phyloP scores from a whole-genome alignment of 2,329 filamentous ascomycete species.

The Sclerotinia borealis region DNA sequence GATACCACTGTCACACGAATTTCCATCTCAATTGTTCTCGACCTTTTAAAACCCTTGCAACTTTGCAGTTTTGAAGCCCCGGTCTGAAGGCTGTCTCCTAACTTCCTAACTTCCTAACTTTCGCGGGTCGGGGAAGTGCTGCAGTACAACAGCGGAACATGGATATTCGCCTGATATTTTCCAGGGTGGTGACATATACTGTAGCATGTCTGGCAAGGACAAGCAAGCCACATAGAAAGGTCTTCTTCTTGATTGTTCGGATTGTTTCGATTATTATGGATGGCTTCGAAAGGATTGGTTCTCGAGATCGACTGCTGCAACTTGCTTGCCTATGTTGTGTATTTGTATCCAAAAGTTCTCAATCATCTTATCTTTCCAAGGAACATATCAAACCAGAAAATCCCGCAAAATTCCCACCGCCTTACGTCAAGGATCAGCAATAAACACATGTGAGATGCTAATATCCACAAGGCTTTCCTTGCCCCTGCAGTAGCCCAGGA shows the following conservation, averaged over 20 bases:
- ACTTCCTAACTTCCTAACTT: too few relatives aligned
- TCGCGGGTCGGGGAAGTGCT: background rate
- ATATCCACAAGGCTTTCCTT: background rate
- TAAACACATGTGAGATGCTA: background rate
- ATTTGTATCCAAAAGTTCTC: background rate
- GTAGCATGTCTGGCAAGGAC: conserved; percentile 1
- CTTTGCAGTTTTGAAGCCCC: background rate
- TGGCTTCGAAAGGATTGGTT: background rate
- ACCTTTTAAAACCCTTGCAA: background rate
- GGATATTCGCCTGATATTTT: background rate
- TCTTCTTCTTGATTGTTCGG: background rate
- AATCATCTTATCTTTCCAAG: background rate
- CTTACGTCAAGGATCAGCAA: background rate
- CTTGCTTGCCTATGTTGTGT: background rate
- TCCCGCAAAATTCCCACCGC: background rate
- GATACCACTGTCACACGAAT: background rate
- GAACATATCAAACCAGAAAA: background rate
- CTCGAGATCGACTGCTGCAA: background rate
- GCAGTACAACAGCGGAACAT: background rate
- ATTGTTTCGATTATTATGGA: background rate
- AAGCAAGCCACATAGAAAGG: background rate
- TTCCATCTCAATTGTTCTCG: background rate
- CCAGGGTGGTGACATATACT: background rate
- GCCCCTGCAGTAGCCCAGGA: conserved; percentile 9
- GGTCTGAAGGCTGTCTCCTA: background rate